Evolutionary conservation across 805 yeast species (phyloP).

Genomic region (Lipomyces orientalis): DNA sequence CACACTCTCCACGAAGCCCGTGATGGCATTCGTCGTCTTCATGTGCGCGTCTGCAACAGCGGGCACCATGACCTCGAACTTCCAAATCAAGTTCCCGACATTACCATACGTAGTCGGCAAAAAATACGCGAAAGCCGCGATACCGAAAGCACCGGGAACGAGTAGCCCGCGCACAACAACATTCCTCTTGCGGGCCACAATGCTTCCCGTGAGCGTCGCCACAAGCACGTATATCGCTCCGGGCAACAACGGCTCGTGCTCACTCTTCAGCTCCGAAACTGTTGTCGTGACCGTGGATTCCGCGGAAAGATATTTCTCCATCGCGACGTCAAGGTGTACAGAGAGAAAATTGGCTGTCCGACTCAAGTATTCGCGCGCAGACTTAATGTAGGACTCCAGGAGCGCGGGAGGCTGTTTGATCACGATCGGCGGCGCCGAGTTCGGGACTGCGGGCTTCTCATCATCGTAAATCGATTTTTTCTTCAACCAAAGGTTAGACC

Average conservation of each 20-base stretch:
- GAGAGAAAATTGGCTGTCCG: slow-evolving; percentile 35
- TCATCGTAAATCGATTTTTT: slow-evolving; percentile 46
- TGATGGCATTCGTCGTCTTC: slow-evolving; percentile 54
- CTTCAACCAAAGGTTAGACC: slow-evolving; percentile 1
- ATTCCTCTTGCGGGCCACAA: slow-evolving; percentile 71
- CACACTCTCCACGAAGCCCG: slow-evolving; percentile 36
- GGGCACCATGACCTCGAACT: slow-evolving; percentile 56
- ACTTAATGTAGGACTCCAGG: slow-evolving; percentile 24
- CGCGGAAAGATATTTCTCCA: slow-evolving; percentile 57
- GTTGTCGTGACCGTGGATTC: slow-evolving; percentile 71
- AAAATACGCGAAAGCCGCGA: slow-evolving; percentile 67
- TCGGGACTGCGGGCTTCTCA: slow-evolving; percentile 7
- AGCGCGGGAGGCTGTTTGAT: slow-evolving; percentile 33
- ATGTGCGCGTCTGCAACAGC: slow-evolving; percentile 67
- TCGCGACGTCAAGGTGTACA: slow-evolving; percentile 52
- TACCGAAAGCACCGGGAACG: slow-evolving; percentile 66
- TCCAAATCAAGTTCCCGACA: slow-evolving; percentile 62
- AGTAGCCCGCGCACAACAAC: slow-evolving; percentile 55
- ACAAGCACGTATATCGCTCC: slow-evolving; percentile 70
- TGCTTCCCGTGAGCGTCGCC: slow-evolving; percentile 74
- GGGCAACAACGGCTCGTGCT: slow-evolving; percentile 72
- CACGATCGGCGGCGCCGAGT: slow-evolving; percentile 24
- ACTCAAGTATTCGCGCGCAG: slow-evolving; percentile 43
- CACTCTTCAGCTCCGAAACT: slow-evolving; percentile 65
- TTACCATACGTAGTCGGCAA: slow-evolving; percentile 75